Evolutionary conservation across 805 yeast species (phyloP), one percentile per base, ranked within the genome.

Genomic region (Wickerhamiella siamensis): DNA sequence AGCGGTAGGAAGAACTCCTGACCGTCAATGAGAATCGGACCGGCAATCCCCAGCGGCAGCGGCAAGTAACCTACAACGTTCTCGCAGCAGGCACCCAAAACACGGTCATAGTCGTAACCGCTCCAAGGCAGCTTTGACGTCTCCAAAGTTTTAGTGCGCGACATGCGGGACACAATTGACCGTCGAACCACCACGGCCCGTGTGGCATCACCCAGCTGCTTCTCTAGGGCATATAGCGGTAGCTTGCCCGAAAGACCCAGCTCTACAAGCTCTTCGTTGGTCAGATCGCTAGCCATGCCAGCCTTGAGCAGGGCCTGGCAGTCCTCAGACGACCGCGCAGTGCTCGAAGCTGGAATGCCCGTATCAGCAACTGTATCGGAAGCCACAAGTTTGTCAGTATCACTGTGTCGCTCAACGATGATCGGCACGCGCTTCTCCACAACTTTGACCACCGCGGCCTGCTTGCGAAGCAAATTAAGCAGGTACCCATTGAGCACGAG

Each of bases 51-150:
- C 43, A 91, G 84, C 5, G 99, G 99, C 34, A 91, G 61, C 21
- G 98, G 99, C 77, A 88, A 75, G 59, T 70, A 91, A 24, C 99
- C 99, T 60, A 91, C 81, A 44, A 91, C 99, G 57, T 91, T 91
- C 62, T 91, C 99, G 68, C 99, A 91, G 66, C 99, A 91, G 8
- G 98, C 96, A 47, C 98, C 98, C 56, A 87, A 79, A 5, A 91
- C 98, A 51, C 97, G 78, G 58, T 86, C 93, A 59, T 86, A 91
- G 59, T 91, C 95, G 58, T 88, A 91, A 55, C 75, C 65, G 48
- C 69, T 65, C 62, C 75, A 86, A 15, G 99, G 99, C 48, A 91
- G 68, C 48, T 75, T 72, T 27, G 72, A 66, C 2, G 79, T 64
- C 50, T 77, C 79, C 42, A 91, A 68, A 15, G 83, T 77, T 42